Evolutionary conservation across 139 green algal genomes (phyloP).

Genomic region (Picochlorum sp.): DNA sequence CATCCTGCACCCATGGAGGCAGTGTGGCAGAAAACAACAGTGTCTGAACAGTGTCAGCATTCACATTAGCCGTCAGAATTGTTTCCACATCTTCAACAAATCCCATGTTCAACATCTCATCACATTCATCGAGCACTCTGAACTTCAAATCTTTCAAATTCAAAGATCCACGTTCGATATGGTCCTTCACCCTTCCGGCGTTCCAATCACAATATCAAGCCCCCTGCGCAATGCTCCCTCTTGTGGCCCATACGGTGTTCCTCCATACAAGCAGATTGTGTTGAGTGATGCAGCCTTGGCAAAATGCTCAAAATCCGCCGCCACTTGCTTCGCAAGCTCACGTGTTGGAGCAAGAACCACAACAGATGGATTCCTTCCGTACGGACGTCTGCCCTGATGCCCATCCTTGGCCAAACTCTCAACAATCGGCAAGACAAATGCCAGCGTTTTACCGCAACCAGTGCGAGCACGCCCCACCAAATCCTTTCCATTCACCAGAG

Average conservation of each 20-base stretch:
- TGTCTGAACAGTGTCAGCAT: slow-evolving; percentile 69
- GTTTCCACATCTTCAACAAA: slow-evolving; percentile 98
- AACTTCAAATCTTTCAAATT: slow-evolving; percentile 61
- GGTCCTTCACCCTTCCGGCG: slow-evolving; percentile 90
- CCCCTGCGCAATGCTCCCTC: slow-evolving; percentile 67
- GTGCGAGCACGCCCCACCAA: slow-evolving; percentile 88
- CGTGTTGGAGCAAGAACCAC: slow-evolving; percentile 90
- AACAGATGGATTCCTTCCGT: slow-evolving; percentile 55
- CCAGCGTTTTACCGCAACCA: slow-evolving; percentile 95
- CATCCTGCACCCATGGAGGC: slow-evolving; percentile 86
- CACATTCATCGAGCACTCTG: slow-evolving; percentile 95
- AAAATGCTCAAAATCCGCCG: slow-evolving; percentile 81
- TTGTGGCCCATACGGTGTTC: slow-evolving; percentile 69
- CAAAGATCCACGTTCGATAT: slow-evolving; percentile 77
- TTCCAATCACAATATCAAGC: slow-evolving; percentile 94
- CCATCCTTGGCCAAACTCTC: slow-evolving; percentile 47
- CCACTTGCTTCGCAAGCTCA: slow-evolving; percentile 98
- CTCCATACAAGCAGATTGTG: slow-evolving; percentile 90
- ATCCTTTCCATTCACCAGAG: slow-evolving; percentile 69
- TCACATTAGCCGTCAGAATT: slow-evolving; percentile 69
- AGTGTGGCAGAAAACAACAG: slow-evolving; percentile 96
- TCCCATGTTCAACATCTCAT: slow-evolving; percentile 99
- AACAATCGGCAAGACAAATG: slow-evolving; percentile 94
- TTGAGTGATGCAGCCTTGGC: slow-evolving; percentile 58
- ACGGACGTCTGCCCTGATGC: slow-evolving; percentile 3